Conservation (phyloP, 805 yeast species). For the Suhomyces sp. region DNA sequence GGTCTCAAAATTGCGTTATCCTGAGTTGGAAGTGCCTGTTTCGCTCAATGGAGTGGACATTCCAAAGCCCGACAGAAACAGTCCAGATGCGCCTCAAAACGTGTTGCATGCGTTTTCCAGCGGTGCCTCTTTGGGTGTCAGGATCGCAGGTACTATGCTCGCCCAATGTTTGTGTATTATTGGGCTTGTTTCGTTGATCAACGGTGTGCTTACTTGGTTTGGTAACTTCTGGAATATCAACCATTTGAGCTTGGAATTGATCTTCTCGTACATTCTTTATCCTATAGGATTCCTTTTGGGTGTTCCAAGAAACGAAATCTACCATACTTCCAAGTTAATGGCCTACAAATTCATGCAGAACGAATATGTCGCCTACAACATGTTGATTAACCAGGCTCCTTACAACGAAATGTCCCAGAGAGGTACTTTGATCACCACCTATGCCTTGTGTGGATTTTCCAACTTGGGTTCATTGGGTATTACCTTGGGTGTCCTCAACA, state of each 20-base stretch:
- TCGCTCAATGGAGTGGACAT: slow-evolving; percentile 49
- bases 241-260: slow-evolving; percentile 50
- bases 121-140: slow-evolving; percentile 58
- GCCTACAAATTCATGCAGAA: slow-evolving; percentile 60
- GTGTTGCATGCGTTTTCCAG: slow-evolving; percentile 56
- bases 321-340: slow-evolving; percentile 49
- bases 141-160: slow-evolving; percentile 55
- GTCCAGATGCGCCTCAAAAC: slow-evolving; percentile 39
- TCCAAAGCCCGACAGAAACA: slow-evolving; percentile 36
- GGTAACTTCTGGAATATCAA: slow-evolving; percentile 62
- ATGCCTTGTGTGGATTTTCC: slow-evolving; percentile 61
- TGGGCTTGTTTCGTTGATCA: slow-evolving; percentile 53
- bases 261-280: slow-evolving; percentile 55
- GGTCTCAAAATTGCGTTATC: slow-evolving; percentile 55
- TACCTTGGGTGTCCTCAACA: slow-evolving; percentile 56
- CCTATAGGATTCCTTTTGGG: slow-evolving; percentile 62
- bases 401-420: slow-evolving; percentile 48
- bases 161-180: slow-evolving; percentile 61
- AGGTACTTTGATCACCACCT: slow-evolving; percentile 55
- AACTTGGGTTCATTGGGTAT: slow-evolving; percentile 62
- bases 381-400: slow-evolving; percentile 40
- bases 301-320: slow-evolving; percentile 50
- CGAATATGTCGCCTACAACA: slow-evolving; percentile 54
- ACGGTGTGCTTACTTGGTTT: slow-evolving; percentile 57
- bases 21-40: slow-evolving; percentile 56